A percentile compares a stretch with the other conserved stretches of the same genome.
Evolutionary conservation across 2,329 filamentous ascomycete species (phyloP).

Genomic region (Aspergillus felis): DNA sequence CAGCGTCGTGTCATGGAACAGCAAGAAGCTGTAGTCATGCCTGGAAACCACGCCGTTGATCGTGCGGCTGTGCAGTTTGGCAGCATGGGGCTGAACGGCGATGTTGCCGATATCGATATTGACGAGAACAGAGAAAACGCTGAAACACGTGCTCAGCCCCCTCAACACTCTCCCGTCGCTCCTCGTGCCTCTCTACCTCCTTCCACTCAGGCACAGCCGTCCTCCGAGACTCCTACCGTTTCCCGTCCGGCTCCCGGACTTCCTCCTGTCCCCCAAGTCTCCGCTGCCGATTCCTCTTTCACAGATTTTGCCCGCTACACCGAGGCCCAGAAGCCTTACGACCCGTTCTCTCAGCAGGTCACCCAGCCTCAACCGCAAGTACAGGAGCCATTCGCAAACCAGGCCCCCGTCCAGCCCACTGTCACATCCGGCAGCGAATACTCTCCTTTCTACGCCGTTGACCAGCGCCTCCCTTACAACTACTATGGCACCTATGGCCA

Average conservation of each 20-base stretch:
- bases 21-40: slow-evolving; percentile 97
- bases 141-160: slow-evolving; percentile 89
- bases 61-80: slow-evolving; percentile 93
- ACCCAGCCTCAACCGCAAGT: slow-evolving; percentile 58
- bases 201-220: slow-evolving; percentile 36
- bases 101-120: slow-evolving; percentile 59
- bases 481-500: slow-evolving; percentile 63
- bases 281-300: slow-evolving; percentile 45
- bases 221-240: slow-evolving; percentile 41
- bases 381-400: slow-evolving; percentile 54
- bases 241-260: slow-evolving; percentile 60
- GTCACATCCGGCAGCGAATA: slow-evolving; percentile 65
- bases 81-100: slow-evolving; percentile 82
- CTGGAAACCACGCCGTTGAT: slow-evolving; percentile 91
- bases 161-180: slow-evolving; percentile 84
- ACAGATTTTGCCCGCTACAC: slow-evolving; percentile 53
- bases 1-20: slow-evolving; percentile 88
- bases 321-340: slow-evolving; percentile 73
- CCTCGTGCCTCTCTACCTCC: slow-evolving; percentile 86
- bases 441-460: slow-evolving; percentile 79
- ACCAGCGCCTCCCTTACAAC: slow-evolving; percentile 71
- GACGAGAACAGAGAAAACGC: slow-evolving; percentile 93
- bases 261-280: slow-evolving; percentile 56
- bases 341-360: slow-evolving; percentile 77
- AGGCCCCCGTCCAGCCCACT: slow-evolving; percentile 57